Evolutionary conservation across 768 basidiomycete species (phyloP).

Genomic region (Russula sp.): DNA sequence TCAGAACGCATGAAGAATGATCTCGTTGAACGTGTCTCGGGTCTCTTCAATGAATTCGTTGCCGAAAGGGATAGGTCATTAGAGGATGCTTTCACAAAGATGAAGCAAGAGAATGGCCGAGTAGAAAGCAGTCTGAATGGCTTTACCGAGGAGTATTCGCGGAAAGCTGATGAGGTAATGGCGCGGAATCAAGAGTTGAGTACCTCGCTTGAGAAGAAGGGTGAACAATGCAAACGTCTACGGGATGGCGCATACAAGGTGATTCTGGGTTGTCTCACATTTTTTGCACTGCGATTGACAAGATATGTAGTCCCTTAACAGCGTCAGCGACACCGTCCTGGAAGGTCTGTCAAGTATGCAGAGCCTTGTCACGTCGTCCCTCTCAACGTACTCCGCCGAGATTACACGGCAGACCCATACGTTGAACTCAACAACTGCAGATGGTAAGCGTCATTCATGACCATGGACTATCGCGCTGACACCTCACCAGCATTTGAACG

Average conservation of each 20-base stretch:
- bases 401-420: conserved; percentile 49
- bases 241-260: conserved; percentile 64
- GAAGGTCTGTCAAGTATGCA: conserved; percentile 48
- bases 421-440: conserved; percentile 44
- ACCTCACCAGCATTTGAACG: conserved; percentile 54
- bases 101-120: conserved; percentile 55
- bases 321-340: conserved; percentile 42
- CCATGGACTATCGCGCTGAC: background rate
- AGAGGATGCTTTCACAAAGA: conserved; percentile 50
- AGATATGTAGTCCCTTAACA: conserved; percentile 41
- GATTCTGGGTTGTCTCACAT: conserved; percentile 11
- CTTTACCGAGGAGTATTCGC: conserved; percentile 50
- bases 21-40: conserved; percentile 70
- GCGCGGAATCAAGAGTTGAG: conserved; percentile 44
- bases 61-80: conserved; percentile 64
- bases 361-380: conserved; percentile 44
- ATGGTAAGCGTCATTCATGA: conserved; percentile 40
- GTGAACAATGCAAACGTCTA: conserved; percentile 50
- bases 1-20: conserved; percentile 69
- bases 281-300: conserved; percentile 16
- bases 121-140: conserved; percentile 50
- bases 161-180: conserved; percentile 44
- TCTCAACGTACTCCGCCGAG: conserved; percentile 50
- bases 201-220: conserved; percentile 44
- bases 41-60: conserved; percentile 67